phyloP scores from a whole-genome alignment of 306 rosid genomes.

The Vigna mungo region DNA sequence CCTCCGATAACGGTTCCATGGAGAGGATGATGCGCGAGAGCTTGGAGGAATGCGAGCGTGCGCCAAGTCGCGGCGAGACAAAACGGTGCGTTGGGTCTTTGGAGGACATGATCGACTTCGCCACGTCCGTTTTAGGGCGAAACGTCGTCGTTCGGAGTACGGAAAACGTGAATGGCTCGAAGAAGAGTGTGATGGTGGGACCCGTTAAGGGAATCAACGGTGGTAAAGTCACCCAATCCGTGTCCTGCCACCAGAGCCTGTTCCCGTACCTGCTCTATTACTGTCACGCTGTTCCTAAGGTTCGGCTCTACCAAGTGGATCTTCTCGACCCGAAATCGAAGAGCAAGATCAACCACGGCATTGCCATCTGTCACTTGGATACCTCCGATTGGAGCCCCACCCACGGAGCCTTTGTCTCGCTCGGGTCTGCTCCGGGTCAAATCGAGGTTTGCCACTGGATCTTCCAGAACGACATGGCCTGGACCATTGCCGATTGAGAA shows the following conservation, averaged over 20 bases:
- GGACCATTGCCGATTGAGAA: conserved; percentile 74
- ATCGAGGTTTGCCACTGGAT: conserved; percentile 98
- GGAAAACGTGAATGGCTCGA: conserved; percentile 69
- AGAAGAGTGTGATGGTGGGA: conserved; percentile 65
- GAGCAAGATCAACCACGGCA: conserved; percentile 73
- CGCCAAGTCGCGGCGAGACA: conserved; percentile 75
- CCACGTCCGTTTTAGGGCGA: conserved; percentile 83
- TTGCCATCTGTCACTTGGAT: conserved; percentile 93
- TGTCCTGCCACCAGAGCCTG: conserved; percentile 94
- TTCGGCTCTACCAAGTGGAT: conserved; percentile 93
- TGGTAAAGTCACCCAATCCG: conserved; percentile 82
- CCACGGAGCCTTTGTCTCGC: conserved; percentile 83
- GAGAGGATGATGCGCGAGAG: conserved; percentile 72
- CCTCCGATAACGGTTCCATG: conserved; percentile 80
- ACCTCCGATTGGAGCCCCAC: conserved; percentile 87
- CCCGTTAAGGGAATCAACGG: conserved; percentile 74
- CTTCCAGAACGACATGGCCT: conserved; percentile 91
- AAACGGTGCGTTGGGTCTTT: conserved; percentile 86
- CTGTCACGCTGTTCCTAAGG: conserved; percentile 95
- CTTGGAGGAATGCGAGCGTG: conserved; percentile 79
- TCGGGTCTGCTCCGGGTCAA: conserved; percentile 87
- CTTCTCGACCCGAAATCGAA: conserved; percentile 68
- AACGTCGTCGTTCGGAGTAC: conserved; percentile 72
- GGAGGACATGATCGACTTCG: conserved; percentile 95
- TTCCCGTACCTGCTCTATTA: conserved; percentile 89